Evolutionary conservation across 2,329 filamentous ascomycete species (phyloP).

Genomic region (Nothophaeocryptopus gaeumannii): DNA sequence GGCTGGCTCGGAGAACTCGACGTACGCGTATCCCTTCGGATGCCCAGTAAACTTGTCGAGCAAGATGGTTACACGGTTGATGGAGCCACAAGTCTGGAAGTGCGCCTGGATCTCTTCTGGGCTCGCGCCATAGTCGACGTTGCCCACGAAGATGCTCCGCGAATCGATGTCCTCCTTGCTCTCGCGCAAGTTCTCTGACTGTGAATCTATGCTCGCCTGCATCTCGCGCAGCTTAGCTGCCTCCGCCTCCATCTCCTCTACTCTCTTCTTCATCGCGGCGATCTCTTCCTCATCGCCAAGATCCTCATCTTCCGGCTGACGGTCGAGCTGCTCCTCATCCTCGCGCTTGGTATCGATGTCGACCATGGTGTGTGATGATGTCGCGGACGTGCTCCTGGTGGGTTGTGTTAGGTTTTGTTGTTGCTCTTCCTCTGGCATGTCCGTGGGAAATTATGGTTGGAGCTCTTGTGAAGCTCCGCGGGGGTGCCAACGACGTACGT

Average conservation of each 20-base stretch:
- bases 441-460: too few relatives aligned
- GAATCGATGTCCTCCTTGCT: constrained; percentile 95
- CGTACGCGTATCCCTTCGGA: constrained; percentile 99
- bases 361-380: constrained; percentile 28
- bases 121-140: constrained; percentile 95
- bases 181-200: constrained; percentile 77
- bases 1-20: constrained; percentile 93
- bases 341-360: constrained; percentile 26
- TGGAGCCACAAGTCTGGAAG: constrained; percentile 94
- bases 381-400: constrained; percentile 15
- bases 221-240: constrained; percentile 55
- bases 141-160: constrained; percentile 95
- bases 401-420: neutral
- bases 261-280: constrained; percentile 52
- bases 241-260: constrained; percentile 59
- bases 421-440: too few relatives aligned
- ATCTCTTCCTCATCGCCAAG: constrained; percentile 42
- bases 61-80: constrained; percentile 96
- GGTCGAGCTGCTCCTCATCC: constrained; percentile 24
- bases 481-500: too few relatives aligned
- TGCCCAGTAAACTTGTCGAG: constrained; percentile 98
- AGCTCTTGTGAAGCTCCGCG: too few relatives aligned
- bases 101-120: constrained; percentile 98
- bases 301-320: constrained; percentile 32
- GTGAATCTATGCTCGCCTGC: constrained; percentile 69